These are phyloP conservation scores for Colletotrichum limetticola DNA, from an alignment of 2,329 filamentous ascomycete species.

Conservation along the genomic window DNA sequence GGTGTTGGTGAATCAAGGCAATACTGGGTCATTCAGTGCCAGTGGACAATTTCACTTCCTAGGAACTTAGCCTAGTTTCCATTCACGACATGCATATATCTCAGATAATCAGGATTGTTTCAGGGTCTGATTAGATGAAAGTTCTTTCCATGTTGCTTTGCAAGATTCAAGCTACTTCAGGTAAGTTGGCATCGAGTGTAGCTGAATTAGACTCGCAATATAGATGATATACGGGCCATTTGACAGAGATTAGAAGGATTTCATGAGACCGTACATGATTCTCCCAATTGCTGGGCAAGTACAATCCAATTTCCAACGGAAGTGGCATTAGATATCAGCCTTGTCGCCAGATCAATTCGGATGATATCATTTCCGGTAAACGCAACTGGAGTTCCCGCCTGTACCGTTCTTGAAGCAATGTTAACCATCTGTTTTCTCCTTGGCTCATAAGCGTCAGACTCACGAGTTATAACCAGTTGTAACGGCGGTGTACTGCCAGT, in stretches of 20 bases:
- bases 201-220: no score
- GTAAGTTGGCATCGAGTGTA: background rate
- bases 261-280: background rate
- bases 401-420: background rate
- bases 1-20: background rate
- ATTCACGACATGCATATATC: background rate
- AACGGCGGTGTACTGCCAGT: slow-evolving; percentile 15
- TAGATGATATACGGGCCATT: no score
- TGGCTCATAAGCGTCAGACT: background rate
- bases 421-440: slow-evolving; percentile 42
- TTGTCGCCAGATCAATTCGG: background rate
- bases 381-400: background rate
- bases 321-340: slow-evolving; percentile 22
- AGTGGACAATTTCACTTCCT: background rate
- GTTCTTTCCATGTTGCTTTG: background rate
- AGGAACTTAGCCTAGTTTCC: background rate
- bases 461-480: slow-evolving; percentile 20
- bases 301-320: slow-evolving; percentile 17
- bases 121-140: background rate
- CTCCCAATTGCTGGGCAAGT: background rate
- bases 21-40: background rate
- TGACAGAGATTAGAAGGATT: no score
- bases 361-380: slow-evolving; percentile 28
- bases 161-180: background rate
- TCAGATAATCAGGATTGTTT: background rate